phyloP scores from a whole-genome alignment of 768 basidiomycete genomes.

The Calocybe cyanea region DNA sequence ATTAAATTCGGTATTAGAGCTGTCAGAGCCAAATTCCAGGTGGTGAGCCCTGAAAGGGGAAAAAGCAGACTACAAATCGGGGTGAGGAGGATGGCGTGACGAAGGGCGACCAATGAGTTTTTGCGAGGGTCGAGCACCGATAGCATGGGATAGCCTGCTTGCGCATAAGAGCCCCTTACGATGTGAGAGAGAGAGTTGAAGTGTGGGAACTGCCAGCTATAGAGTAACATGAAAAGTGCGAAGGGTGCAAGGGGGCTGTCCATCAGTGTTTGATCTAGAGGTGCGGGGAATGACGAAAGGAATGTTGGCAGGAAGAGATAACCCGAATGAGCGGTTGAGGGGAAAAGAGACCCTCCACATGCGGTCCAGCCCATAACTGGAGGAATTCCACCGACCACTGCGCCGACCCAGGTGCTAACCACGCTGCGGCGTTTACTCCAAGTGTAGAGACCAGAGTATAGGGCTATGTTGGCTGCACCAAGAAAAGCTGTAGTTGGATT shows the following conservation, averaged over 20 bases:
- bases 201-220: constrained; percentile 98
- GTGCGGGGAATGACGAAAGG: constrained; percentile 35
- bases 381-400: constrained; percentile 88
- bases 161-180: constrained; percentile 83
- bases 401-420: constrained; percentile 91
- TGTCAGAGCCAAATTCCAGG: constrained; percentile 81
- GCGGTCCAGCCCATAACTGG: constrained; percentile 99
- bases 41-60: constrained; percentile 91
- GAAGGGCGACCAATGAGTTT: constrained; percentile 81
- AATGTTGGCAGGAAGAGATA: constrained; percentile 61
- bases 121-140: constrained; percentile 71
- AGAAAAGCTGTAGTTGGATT: constrained; percentile 84
- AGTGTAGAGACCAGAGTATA: constrained; percentile 93
- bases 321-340: constrained; percentile 56
- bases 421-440: constrained; percentile 82
- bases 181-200: constrained; percentile 93
- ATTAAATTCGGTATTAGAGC: constrained; percentile 73
- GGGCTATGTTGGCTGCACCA: constrained; percentile 77
- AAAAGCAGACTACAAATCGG: constrained; percentile 77
- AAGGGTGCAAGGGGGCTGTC: constrained; percentile 83
- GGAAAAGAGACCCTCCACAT: constrained; percentile 75
- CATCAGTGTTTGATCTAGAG: constrained; percentile 45
- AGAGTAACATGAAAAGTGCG: constrained; percentile 80
- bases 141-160: constrained; percentile 89
- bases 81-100: constrained; percentile 74